phyloP scores from a whole-genome alignment of 345 rosid species.

The Gossypium stocksii region DNA sequence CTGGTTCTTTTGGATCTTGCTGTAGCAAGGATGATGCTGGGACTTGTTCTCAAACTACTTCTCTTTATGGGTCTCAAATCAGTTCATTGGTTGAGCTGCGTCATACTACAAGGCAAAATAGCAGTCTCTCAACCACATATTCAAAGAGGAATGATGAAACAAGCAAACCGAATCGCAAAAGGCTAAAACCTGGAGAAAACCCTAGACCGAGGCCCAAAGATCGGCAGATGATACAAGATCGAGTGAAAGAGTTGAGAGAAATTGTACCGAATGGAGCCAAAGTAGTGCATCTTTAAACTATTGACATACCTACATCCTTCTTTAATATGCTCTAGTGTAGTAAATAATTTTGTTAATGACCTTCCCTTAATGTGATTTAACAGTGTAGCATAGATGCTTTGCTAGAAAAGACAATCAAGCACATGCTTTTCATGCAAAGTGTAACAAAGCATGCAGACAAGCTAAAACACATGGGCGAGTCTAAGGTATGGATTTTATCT shows the following conservation, averaged over 20 bases:
- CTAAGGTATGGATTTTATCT: conserved; percentile 50
- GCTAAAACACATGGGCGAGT: conserved; percentile 69
- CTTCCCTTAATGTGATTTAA: conserved; percentile 22
- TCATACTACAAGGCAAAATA: conserved; percentile 44
- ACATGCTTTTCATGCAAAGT: conserved; percentile 97
- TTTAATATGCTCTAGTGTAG: background rate
- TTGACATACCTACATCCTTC: background rate
- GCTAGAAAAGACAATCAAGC: conserved; percentile 89
- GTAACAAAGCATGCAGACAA: conserved; percentile 92
- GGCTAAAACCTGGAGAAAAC: conserved; percentile 90
- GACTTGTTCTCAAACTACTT: conserved; percentile 46
- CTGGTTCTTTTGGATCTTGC: conserved; percentile 41
- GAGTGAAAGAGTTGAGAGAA: conserved; percentile 94
- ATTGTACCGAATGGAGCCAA: conserved; percentile 91
- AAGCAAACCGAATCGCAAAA: conserved; percentile 67
- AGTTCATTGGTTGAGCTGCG: conserved; percentile 84
- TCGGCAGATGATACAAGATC: conserved; percentile 98
- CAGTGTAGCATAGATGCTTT: conserved; percentile 99
- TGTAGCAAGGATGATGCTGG: conserved; percentile 40
- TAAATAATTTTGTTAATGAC: conserved; percentile 14
- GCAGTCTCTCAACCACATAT: conserved; percentile 50
- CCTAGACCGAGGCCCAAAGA: conserved; percentile 97
- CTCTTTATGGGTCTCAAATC: conserved; percentile 65
- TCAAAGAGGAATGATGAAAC: conserved; percentile 66
- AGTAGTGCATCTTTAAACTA: conserved; percentile 37